A percentile compares a stretch with the other conserved stretches of the same genome.
These are phyloP conservation scores for Viscum album DNA, from an alignment of 177 flowering plant species.

Conservation along the genomic window DNA sequence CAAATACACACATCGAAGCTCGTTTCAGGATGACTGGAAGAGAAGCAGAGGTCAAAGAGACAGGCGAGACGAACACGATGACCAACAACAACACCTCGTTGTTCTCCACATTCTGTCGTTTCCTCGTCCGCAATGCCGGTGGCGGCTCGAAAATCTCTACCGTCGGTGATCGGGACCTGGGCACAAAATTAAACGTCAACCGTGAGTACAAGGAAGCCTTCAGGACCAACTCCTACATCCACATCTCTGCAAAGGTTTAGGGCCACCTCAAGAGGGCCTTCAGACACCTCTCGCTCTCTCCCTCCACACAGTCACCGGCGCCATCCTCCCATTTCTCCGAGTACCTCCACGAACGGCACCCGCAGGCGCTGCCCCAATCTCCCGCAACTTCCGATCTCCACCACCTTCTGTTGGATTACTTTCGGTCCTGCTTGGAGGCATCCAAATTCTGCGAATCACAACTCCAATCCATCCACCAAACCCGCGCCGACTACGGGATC, in stretches of 20 bases:
- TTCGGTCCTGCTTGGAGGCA: slow-evolving; percentile 47
- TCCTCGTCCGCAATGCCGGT: no score
- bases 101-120: no score
- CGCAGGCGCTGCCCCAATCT: slow-evolving; percentile 32
- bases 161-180: no score
- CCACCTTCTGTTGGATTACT: slow-evolving; percentile 44
- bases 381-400: slow-evolving; percentile 19
- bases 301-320: not conserved
- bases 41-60: not conserved
- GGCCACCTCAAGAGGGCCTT: slow-evolving; percentile 20
- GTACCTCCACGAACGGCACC: slow-evolving; percentile 42
- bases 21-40: no score
- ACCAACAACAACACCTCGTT: no score
- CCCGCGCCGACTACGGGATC: slow-evolving; percentile 27
- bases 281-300: no score
- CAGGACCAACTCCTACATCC: slow-evolving; percentile 64
- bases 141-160: no score
- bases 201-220: slow-evolving; percentile 69
- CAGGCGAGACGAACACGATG: no score
- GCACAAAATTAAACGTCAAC: slow-evolving; percentile 38
- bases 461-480: slow-evolving; percentile 42
- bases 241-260: slow-evolving; percentile 50
- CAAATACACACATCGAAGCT: no score
- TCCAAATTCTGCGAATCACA: slow-evolving; percentile 38
- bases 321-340: slow-evolving; percentile 27